phyloP scores from a whole-genome alignment of 2,329 filamentous ascomycete species.

The Didymella arachidicola region DNA sequence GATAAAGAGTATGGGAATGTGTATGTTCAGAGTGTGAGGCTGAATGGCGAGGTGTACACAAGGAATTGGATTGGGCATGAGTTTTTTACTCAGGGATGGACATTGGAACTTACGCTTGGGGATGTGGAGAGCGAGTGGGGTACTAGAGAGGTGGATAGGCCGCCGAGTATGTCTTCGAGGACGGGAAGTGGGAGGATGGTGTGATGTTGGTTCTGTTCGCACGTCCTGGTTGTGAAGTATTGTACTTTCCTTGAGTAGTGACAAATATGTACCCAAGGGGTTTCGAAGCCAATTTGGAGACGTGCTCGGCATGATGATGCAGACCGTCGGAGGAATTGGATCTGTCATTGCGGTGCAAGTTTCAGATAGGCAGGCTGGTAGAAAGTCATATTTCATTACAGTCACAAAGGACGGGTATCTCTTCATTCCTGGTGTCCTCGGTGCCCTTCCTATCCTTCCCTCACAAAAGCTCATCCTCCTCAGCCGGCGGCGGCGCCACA shows the following conservation, averaged over 20 bases:
- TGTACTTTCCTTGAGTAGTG: no score
- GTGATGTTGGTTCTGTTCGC: not conserved
- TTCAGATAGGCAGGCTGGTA: no score
- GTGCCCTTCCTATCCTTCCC: not conserved
- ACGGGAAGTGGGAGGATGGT: not conserved
- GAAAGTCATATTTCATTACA: slow-evolving; percentile 18
- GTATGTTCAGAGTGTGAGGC: not conserved
- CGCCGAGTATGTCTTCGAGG: not conserved
- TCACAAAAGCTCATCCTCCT: slow-evolving; percentile 44
- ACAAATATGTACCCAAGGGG: no score
- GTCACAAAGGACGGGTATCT: slow-evolving; percentile 23
- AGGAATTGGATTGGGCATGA: not conserved
- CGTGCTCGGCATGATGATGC: no score
- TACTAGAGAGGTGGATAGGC: not conserved
- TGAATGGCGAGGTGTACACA: not conserved
- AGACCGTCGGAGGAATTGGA: no score
- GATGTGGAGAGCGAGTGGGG: not conserved
- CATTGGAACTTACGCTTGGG: not conserved
- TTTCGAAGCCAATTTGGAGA: no score
- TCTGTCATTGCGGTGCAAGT: no score
- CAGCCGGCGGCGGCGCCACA: slow-evolving; percentile 5
- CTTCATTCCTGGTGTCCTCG: not conserved
- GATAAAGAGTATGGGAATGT: not conserved
- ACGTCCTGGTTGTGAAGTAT: not conserved
- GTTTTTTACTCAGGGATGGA: not conserved